These are phyloP conservation scores for Musa itinerans DNA, from an alignment of 176 grass and related monocot genomes.

Conservation along the genomic window DNA sequence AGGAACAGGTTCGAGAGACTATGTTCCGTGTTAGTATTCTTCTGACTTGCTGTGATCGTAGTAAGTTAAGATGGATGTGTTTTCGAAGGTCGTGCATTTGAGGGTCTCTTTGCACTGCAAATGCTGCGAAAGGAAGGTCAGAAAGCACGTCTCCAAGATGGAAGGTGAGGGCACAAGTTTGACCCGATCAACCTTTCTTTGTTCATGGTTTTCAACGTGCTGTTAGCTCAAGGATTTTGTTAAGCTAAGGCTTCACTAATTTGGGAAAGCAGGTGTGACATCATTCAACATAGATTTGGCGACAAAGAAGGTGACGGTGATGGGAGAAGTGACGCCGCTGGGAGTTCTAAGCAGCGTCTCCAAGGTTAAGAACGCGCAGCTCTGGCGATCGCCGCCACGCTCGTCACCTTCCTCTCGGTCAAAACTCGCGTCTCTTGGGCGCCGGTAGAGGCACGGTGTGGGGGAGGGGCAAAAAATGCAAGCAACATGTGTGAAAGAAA, in stretches of 20 bases:
- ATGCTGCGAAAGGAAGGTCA: constrained; percentile 67
- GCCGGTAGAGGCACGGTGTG: not conserved
- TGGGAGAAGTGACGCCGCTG: constrained; percentile 65
- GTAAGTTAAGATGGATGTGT: not conserved
- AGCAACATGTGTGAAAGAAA: too few relatives aligned
- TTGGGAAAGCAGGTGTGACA: constrained; percentile 36
- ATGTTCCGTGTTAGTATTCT: not conserved
- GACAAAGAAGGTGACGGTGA: constrained; percentile 76
- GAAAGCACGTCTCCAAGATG: constrained; percentile 87
- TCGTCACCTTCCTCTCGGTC: constrained; percentile 44
- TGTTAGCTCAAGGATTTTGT: not conserved
- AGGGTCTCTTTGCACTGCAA: constrained; percentile 84
- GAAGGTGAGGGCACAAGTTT: constrained; percentile 26
- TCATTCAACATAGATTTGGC: constrained; percentile 80
- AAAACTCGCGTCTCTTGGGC: not conserved
- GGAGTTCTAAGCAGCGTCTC: constrained; percentile 73
- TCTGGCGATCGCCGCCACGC: constrained; percentile 43
- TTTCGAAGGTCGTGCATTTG: constrained; percentile 45
- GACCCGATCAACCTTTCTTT: not conserved
- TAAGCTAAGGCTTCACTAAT: not conserved
- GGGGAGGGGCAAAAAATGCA: too few relatives aligned
- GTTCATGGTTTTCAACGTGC: not conserved
- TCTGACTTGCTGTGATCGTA: not conserved
- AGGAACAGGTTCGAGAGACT: not conserved
- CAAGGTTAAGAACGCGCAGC: constrained; percentile 77